Evolutionary conservation across 441 rosid species (phyloP), one percentile per base, ranked within the genome.

Genomic region (Hura crepitans): DNA sequence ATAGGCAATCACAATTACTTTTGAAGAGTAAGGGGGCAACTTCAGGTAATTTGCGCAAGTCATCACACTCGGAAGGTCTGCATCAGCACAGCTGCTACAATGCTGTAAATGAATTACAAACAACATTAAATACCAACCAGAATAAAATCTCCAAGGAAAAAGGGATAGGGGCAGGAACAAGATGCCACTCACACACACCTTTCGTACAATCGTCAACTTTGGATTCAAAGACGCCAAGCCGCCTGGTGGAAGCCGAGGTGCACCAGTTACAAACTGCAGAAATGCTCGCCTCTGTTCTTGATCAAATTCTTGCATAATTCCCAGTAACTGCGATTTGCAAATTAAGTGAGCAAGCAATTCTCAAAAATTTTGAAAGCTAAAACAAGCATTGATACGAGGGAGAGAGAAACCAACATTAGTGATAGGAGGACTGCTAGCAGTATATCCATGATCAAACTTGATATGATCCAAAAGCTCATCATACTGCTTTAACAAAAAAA

Each of bases 391-490:
- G 17, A n/a, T 47, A 27, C 30, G 55, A 14, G 30, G 20, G 59
- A 65, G 56, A 54, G 62, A 47, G 69, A 33, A 59, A 56, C 93
- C 25, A 22, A 95, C 99, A 73, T 89, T 80, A 71, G 74, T 66
- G 68, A 95, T 75, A 2, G 97, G 96, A 72, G 86, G 91, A 81
- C 99, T 92, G 85, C 99, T 91, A 33, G 93, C 90, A 23, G 99
- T 91, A 79, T 96, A 96, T 80, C 98, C 99, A 71, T 96, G 99
- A 84, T 96, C 99, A 51, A 92, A 92, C 87, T 96, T 96, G 78
- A 96, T 82, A 80, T 96, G 93, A 79, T 96, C 98, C 85, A 85
- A 73, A 46, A 92, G 87, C 79, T 92, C 96, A 73, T 84, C 85
- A 73, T 80, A 82, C 96, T 92, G 93, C 80, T 50, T 4, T 51